Evolutionary conservation across 805 yeast genomes (phyloP), one percentile per base, ranked within the genome.

Genomic region (Candida endomychidarum): DNA sequence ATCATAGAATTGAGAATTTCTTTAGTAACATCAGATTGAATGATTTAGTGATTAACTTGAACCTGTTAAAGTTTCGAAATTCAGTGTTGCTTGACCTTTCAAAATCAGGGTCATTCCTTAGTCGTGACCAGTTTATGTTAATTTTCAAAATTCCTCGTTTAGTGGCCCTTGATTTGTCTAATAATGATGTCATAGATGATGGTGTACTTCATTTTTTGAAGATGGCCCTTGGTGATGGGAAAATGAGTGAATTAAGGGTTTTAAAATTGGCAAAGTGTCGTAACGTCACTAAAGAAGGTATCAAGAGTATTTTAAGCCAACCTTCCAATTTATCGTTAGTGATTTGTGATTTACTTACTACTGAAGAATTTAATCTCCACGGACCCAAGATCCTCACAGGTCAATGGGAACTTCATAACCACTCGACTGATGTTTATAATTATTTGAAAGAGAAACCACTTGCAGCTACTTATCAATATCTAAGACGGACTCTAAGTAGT

Each of bases 1-100:
- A 32, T 17, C 70, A 68, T 51, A 46, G 74, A 27, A 35, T 69
- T 18, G 74, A 68, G 31, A 65, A 58, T 34, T 27, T 69, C 5
- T 66, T 61, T 40, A 45, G 53, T 16, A 67, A 67, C 41, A 48
- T 62, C 8, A 41, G 48, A 15, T 28, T 65, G 3, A 17, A 28
- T 14, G 61, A 59, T 12, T 33, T 67, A 3, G 47, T 45, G 2
- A 11, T 36, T 7, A 50, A 51, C 27, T 35, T 63, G 14, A 48
- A 46, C 26, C 38, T 41, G 9, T 35, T 58, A n/a, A 24, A 39
- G 11, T 46, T 43, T 43, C 32, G 8, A 17, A 60, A 51, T 25
- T 47, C 42, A 43, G 44, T 59, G 3, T 36, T 63, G 23, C 46
- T 65, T 11, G 70, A 67, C 40, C 40, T 63, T 20, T 61, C 69